Percentiles rank a stretch among this genome's conserved stretches.
Conservation (phyloP, 2,329 filamentous ascomycete genomes). For the Parastagonospora nodorum region DNA sequence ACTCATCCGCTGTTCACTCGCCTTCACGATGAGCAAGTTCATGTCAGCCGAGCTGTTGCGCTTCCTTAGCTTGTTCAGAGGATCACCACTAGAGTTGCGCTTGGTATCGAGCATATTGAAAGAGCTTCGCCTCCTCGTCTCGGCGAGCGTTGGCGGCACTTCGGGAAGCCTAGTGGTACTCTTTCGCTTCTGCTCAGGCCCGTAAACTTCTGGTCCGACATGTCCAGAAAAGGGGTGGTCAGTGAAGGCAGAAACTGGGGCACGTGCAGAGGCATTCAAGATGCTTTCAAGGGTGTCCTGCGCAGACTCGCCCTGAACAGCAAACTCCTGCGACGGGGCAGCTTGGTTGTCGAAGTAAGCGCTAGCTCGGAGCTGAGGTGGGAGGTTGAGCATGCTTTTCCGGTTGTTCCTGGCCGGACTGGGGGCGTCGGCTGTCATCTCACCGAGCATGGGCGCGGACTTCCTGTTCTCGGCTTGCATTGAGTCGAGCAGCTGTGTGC, state of each 20-base stretch:
- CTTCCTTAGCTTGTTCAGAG: conserved; percentile 49
- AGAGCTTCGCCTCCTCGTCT: conserved; percentile 44
- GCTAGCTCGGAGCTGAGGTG: conserved; percentile 86
- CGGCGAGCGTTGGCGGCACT: conserved; percentile 21
- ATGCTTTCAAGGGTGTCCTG: conserved; percentile 90
- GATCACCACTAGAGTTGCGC: conserved; percentile 43
- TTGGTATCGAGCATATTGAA: conserved; percentile 45
- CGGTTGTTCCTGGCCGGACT: conserved; percentile 38
- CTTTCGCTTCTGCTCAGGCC: conserved; percentile 52
- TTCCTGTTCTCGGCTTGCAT: conserved; percentile 62
- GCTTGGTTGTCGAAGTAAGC: conserved; percentile 78
- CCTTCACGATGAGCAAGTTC: conserved; percentile 39
- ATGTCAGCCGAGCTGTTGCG: conserved; percentile 47
- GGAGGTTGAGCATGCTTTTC: conserved; percentile 62
- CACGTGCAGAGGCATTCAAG: conserved; percentile 83
- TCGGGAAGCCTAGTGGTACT: conserved; percentile 39
- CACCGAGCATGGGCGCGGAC: conserved; percentile 47
- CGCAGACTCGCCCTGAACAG: conserved; percentile 75
- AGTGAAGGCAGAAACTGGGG: conserved; percentile 89
- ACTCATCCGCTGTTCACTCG: conserved; percentile 44
- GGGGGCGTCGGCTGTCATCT: conserved; percentile 5
- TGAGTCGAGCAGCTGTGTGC: conserved; percentile 72
- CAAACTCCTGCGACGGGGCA: conserved; percentile 59
- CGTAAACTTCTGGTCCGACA: conserved; percentile 76
- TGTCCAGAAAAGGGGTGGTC: conserved; percentile 83